Percentiles rank a stretch among this genome's conserved stretches.
Conservation (phyloP, 805 yeast species). For the Vanderwaltozyma yarrowii region DNA sequence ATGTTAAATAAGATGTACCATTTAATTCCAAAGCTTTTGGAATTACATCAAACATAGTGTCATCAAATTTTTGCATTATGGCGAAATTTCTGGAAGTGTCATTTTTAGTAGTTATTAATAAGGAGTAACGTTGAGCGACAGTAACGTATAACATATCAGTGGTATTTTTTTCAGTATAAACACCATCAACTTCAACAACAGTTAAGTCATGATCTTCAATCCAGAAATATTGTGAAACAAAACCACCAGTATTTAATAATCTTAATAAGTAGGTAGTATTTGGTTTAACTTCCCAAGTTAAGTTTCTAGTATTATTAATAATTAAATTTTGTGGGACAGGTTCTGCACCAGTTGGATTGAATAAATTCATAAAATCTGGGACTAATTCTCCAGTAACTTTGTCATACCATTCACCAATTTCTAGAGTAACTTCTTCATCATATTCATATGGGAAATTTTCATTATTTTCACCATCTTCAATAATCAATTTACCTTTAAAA, state of each 20-base stretch:
- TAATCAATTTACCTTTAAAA: conserved; percentile 67
- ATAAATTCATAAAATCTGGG: conserved; percentile 49
- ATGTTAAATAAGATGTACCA: conserved; percentile 65
- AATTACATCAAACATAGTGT: conserved; percentile 66
- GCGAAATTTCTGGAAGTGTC: conserved; percentile 61
- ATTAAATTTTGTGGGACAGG: conserved; percentile 81
- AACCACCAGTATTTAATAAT: conserved; percentile 80
- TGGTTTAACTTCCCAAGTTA: conserved; percentile 73
- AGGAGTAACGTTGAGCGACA: conserved; percentile 86
- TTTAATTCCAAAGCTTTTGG: conserved; percentile 61
- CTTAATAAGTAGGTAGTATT: conserved; percentile 76
- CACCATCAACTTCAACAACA: conserved; percentile 88
- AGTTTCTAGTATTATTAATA: conserved; percentile 70
- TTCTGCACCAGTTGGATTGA: conserved; percentile 97
- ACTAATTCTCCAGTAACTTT: conserved; percentile 38
- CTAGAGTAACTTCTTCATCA: conserved; percentile 66
- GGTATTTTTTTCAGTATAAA: conserved; percentile 64
- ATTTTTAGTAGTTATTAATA: conserved; percentile 63
- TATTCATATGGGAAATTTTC: conserved; percentile 55
- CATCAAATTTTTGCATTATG: conserved; percentile 72
- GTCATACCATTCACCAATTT: conserved; percentile 87
- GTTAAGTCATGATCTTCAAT: conserved; percentile 82
- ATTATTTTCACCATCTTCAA: conserved; percentile 47
- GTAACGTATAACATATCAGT: conserved; percentile 69
- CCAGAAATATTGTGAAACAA: conserved; percentile 80